Percentiles rank a stretch among this genome's conserved stretches.
Conservation (phyloP, 768 basidiomycete species). For the Mycena latifolia region DNA sequence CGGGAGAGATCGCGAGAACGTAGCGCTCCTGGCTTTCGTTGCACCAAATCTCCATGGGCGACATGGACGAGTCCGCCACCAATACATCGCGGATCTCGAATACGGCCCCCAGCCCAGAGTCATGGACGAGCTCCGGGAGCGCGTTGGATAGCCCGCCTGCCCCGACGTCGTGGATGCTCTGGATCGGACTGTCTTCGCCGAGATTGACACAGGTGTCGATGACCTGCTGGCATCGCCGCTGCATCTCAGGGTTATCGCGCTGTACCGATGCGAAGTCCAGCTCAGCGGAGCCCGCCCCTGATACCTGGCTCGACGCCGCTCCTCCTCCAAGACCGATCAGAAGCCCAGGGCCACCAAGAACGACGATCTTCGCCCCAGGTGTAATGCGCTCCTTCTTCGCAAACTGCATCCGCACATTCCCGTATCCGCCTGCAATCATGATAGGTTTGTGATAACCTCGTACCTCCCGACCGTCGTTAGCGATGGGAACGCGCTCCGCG, state of each 20-base stretch:
- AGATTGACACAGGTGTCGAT: constrained; percentile 89
- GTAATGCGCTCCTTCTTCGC: constrained; percentile 83
- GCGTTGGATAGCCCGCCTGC: constrained; percentile 98
- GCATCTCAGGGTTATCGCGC: constrained; percentile 98
- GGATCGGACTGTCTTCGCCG: constrained; percentile 78
- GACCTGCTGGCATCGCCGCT: constrained; percentile 96
- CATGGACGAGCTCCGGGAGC: constrained; percentile 96
- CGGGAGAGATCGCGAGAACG: constrained; percentile 87
- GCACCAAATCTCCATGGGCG: constrained; percentile 99
- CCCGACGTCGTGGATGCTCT: constrained; percentile 98
- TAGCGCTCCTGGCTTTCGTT: constrained; percentile 99
- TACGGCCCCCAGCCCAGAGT: constrained; percentile 89
- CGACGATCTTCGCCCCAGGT: constrained; percentile 89
- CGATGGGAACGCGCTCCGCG: constrained; percentile 77
- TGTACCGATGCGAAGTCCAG: constrained; percentile 98
- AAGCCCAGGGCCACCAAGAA: constrained; percentile 96
- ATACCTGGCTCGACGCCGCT: constrained; percentile 94
- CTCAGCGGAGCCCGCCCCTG: constrained; percentile 91
- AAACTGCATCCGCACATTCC: constrained; percentile 89
- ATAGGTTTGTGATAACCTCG: constrained; percentile 99
- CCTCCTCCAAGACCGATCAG: constrained; percentile 97
- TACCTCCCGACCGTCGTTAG: constrained; percentile 70
- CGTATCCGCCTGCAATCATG: constrained; percentile 98
- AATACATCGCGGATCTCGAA: constrained; percentile 96
- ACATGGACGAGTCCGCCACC: constrained; percentile 93